phyloP scores from a whole-genome alignment of 768 basidiomycete species.

The Leccinum boreale region DNA sequence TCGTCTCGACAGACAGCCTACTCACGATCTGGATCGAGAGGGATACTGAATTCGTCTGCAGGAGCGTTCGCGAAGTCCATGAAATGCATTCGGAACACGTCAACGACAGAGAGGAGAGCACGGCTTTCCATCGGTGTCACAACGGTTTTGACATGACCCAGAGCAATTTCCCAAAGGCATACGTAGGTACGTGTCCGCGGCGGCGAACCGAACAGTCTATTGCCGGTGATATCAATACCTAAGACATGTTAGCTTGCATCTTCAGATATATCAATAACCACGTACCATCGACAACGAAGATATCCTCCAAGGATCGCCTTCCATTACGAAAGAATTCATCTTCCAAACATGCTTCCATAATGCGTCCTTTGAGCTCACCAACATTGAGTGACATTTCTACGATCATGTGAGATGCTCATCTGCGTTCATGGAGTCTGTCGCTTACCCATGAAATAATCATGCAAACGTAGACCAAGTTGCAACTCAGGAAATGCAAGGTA shows the following conservation, averaged over 20 bases:
- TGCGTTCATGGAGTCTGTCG: not conserved
- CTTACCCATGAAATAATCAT: conserved; percentile 88
- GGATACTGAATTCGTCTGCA: conserved; percentile 59
- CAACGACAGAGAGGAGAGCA: conserved; percentile 48
- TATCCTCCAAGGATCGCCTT: conserved; percentile 26
- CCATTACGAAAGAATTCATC: conserved; percentile 30
- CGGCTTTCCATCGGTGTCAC: conserved; percentile 53
- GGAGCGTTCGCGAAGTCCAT: conserved; percentile 79
- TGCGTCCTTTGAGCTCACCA: conserved; percentile 52
- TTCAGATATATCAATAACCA: not conserved
- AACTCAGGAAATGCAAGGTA: conserved; percentile 61
- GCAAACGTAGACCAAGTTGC: conserved; percentile 72
- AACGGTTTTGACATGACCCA: conserved; percentile 60
- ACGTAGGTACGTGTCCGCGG: conserved; percentile 84
- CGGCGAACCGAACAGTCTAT: conserved; percentile 86
- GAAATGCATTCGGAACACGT: conserved; percentile 67
- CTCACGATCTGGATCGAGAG: conserved; percentile 76
- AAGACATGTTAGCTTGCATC: not conserved
- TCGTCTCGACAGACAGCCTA: not conserved
- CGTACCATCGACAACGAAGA: conserved; percentile 51
- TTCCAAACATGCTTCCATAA: conserved; percentile 47
- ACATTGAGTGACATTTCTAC: conserved; percentile 79
- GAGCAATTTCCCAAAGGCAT: conserved; percentile 88
- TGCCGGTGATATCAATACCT: conserved; percentile 78
- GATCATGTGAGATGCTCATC: conserved; percentile 7